Conservation (phyloP, 169 alveolate species). For the Cryptosporidium muris region DNA sequence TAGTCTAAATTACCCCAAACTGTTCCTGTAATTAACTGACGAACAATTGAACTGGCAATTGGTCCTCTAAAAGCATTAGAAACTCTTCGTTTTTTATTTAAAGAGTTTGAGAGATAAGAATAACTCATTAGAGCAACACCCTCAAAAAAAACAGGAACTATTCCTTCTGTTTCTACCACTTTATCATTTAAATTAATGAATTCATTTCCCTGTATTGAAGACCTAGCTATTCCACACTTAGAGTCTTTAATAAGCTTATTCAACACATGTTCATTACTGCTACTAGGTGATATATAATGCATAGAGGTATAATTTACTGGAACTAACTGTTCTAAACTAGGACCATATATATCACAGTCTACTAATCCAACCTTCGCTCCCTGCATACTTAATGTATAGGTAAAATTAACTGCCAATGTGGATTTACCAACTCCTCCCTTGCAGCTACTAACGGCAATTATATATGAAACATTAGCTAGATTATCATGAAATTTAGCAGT, state of each 20-base stretch:
- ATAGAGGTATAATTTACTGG: conserved; percentile 73
- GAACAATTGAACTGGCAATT: conserved; percentile 89
- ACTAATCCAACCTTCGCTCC: conserved; percentile 93
- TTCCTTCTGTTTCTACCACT: conserved; percentile 74
- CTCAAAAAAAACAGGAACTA: conserved; percentile 82
- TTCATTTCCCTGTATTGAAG: no score
- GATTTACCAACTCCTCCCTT: conserved; percentile 99
- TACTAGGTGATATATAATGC: conserved; percentile 29
- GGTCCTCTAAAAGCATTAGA: conserved; percentile 93
- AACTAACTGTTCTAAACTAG: conserved; percentile 92
- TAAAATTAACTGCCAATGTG: conserved; percentile 89
- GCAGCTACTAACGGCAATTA: conserved; percentile 92
- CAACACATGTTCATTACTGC: conserved; percentile 8
- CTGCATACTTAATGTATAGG: conserved; percentile 83
- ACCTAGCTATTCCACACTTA: no score
- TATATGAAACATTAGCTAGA: conserved; percentile 81
- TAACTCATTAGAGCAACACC: conserved; percentile 92
- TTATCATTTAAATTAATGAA: background rate
- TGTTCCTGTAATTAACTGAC: conserved; percentile 88
- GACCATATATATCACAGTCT: conserved; percentile 97
- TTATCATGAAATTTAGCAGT: conserved; percentile 60
- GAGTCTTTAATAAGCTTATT: conserved; percentile 6
- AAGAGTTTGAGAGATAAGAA: conserved; percentile 67
- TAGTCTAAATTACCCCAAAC: conserved; percentile 98
- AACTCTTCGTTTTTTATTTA: background rate